Evolutionary conservation across 139 green algal genomes (phyloP).

Genomic region (Choricystis sp.): DNA sequence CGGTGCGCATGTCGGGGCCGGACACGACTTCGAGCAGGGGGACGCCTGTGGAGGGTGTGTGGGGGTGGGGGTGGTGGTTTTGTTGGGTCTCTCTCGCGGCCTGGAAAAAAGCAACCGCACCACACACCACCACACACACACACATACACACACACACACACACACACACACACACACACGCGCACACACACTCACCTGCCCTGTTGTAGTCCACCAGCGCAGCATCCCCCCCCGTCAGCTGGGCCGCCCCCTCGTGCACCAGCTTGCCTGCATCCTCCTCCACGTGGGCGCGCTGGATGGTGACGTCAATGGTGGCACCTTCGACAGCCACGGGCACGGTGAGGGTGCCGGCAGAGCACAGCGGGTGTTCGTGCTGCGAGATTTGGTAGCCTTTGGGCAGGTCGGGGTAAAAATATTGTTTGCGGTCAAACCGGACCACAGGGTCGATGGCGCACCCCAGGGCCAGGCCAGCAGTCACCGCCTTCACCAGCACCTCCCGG

Average conservation of each 20-base stretch:
- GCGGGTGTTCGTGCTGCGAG: constrained; percentile 81
- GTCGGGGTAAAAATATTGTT: constrained; percentile 99
- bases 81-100: too few species aligned
- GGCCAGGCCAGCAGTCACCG: constrained; percentile 62
- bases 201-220: constrained; percentile 88
- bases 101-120: constrained; percentile 21
- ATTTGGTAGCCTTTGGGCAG: constrained; percentile 97
- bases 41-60: too few species aligned
- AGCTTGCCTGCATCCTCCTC: constrained; percentile 96
- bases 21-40: constrained; percentile 92
- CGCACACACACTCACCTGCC: too few species aligned
- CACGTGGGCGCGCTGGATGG: constrained; percentile 65
- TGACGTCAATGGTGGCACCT: constrained; percentile 14
- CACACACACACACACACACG: too few species aligned
- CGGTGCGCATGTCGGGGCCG: constrained; percentile 81
- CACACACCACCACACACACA: too few species aligned
- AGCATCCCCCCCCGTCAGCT: constrained; percentile 43
- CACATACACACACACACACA: too few species aligned
- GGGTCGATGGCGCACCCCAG: constrained; percentile 54
- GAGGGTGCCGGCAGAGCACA: constrained; percentile 40
- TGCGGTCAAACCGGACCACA: constrained; percentile 93
- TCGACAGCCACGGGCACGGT: constrained; percentile 35
- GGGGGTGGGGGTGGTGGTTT: too few species aligned
- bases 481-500: constrained; percentile 45
- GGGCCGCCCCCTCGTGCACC: constrained; percentile 49